A percentile compares a stretch with the other conserved stretches of the same genome.
phyloP scores from a whole-genome alignment of 495 filamentous ascomycete species.

The Annulohypoxylon stygium region DNA sequence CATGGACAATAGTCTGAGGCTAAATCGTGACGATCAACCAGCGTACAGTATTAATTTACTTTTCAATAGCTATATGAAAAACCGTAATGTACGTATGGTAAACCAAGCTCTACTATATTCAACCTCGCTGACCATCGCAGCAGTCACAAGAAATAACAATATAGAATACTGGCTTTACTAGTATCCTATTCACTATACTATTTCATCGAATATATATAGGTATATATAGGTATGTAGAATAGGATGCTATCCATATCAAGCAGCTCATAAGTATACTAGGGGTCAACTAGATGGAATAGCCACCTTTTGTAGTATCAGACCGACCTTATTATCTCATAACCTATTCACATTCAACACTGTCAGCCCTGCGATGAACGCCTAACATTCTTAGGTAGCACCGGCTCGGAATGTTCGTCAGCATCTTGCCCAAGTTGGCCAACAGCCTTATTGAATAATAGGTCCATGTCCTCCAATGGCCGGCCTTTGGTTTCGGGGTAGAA shows the following conservation, averaged over 20 bases:
- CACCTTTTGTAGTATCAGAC: neutral
- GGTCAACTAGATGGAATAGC: neutral
- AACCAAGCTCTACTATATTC: neutral
- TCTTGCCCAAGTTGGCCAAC: slow-evolving; percentile 16
- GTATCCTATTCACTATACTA: too few species aligned
- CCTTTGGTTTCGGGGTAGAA: slow-evolving; percentile 69
- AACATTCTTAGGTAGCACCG: slow-evolving; percentile 40
- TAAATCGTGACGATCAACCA: neutral
- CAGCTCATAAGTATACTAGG: neutral
- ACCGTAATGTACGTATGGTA: neutral
- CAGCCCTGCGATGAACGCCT: slow-evolving; percentile 24
- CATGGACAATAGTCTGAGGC: neutral
- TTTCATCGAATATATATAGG: too few species aligned
- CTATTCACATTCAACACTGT: neutral
- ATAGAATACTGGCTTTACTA: too few species aligned
- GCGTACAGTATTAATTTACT: neutral
- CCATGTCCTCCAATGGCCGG: slow-evolving; percentile 66
- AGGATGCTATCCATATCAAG: neutral
- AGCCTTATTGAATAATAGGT: slow-evolving; percentile 57
- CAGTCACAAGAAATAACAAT: neutral
- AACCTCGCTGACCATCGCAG: neutral
- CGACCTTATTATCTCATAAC: neutral
- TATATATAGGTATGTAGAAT: neutral
- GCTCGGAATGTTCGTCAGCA: slow-evolving; percentile 37
- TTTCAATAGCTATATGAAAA: neutral